These are phyloP conservation scores for Colletotrichum sp. DNA, from an alignment of 2,329 filamentous ascomycete species.

Conservation along the genomic window DNA sequence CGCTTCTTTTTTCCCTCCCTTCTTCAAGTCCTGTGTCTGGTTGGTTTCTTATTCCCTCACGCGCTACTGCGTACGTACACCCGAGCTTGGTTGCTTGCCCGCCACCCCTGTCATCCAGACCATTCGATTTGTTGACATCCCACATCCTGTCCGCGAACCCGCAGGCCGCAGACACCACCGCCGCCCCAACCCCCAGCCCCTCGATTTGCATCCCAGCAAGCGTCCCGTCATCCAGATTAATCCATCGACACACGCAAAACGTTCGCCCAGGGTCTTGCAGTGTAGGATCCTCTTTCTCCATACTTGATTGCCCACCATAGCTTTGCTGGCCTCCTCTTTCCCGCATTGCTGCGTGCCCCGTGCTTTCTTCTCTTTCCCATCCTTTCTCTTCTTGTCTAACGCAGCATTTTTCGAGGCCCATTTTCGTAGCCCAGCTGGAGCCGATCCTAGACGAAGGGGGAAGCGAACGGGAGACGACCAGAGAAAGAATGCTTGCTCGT, in stretches of 20 bases:
- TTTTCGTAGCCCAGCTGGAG: neutral
- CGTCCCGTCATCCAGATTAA: slow-evolving; percentile 6
- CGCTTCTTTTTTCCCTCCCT: neutral
- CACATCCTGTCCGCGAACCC: neutral
- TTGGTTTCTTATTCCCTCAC: neutral
- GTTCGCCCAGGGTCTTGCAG: neutral
- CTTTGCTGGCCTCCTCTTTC: slow-evolving; percentile 9
- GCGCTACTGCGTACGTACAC: neutral
- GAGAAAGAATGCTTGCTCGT: neutral
- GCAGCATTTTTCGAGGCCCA: neutral
- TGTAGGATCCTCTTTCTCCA: slow-evolving; percentile 5
- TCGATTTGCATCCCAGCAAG: slow-evolving; percentile 2
- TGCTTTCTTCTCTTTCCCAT: slow-evolving; percentile 5
- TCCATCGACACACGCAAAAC: neutral
- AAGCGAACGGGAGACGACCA: neutral
- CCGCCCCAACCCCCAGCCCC: slow-evolving; percentile 3
- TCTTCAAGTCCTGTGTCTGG: neutral
- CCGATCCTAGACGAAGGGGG: neutral
- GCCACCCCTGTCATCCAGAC: slow-evolving; percentile 5
- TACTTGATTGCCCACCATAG: neutral
- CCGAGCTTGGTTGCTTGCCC: neutral
- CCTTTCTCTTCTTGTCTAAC: neutral
- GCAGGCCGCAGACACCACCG: neutral
- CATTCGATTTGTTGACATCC: slow-evolving; percentile 18
- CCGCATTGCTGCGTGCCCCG: slow-evolving; percentile 10